A percentile compares a stretch with the other conserved stretches of the same genome.
Conservation (phyloP, 2,329 filamentous ascomycete genomes). For the Dendrostoma leiphaemia region DNA sequence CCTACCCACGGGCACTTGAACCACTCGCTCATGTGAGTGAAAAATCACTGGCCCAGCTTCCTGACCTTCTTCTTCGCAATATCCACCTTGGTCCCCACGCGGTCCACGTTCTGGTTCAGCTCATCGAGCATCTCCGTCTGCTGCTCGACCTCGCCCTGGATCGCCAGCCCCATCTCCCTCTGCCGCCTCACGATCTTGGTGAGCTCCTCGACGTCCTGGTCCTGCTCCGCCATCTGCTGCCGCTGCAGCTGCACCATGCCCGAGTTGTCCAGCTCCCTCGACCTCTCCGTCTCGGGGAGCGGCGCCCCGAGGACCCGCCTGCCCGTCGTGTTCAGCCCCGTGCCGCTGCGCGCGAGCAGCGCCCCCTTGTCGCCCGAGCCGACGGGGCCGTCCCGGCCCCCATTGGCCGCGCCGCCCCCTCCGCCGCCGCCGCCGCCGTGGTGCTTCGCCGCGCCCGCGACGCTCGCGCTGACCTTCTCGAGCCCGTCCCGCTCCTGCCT, state of each 20-base stretch:
- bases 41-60: constrained; percentile 47
- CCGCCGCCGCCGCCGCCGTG: constrained; percentile 52
- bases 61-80: constrained; percentile 71
- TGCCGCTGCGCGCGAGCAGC: constrained; percentile 40
- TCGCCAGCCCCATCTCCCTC: constrained; percentile 74
- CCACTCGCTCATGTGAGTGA: too few relatives aligned
- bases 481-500: constrained; percentile 73
- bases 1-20: not conserved
- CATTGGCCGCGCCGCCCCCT: constrained; percentile 47
- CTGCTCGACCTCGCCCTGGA: constrained; percentile 69
- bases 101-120: constrained; percentile 64
- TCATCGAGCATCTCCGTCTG: constrained; percentile 70
- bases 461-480: constrained; percentile 66
- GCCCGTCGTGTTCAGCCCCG: constrained; percentile 23
- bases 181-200: constrained; percentile 69
- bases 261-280: constrained; percentile 72
- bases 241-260: constrained; percentile 73
- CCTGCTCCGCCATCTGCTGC: constrained; percentile 72
- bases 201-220: constrained; percentile 68
- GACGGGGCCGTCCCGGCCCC: constrained; percentile 49
- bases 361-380: constrained; percentile 48
- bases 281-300: constrained; percentile 71
- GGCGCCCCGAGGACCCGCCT: constrained; percentile 69
- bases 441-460: constrained; percentile 29
- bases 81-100: constrained; percentile 65